These are phyloP conservation scores for Talaromyces wortmannii DNA, from an alignment of 495 filamentous ascomycete species.

Conservation along the genomic window DNA sequence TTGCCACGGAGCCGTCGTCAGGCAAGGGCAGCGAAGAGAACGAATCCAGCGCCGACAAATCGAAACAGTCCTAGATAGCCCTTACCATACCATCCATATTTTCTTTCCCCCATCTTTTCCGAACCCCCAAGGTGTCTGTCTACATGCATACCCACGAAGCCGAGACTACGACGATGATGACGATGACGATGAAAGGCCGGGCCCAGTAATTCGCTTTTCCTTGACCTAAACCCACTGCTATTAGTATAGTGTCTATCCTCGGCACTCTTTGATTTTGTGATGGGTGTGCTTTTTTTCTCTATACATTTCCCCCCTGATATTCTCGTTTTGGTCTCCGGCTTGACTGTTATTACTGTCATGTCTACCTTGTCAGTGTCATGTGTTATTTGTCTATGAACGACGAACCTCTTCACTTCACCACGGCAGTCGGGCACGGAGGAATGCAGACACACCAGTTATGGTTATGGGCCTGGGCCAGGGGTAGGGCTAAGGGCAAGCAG, in stretches of 20 bases:
- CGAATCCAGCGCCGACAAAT: conserved; percentile 5
- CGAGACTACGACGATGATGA: conserved; percentile 3
- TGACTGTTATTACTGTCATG: background rate
- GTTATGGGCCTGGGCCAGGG: too few relatives aligned
- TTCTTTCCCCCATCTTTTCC: background rate
- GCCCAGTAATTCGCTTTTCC: background rate
- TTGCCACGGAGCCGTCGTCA: conserved; percentile 10
- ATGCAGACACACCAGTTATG: background rate
- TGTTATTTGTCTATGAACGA: too few relatives aligned
- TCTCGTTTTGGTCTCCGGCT: background rate
- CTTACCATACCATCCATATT: background rate
- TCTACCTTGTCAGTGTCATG: conserved; percentile 3
- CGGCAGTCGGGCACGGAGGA: background rate
- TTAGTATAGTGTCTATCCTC: background rate
- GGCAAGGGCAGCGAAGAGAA: background rate
- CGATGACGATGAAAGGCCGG: background rate
- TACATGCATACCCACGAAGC: background rate
- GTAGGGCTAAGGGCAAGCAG: background rate
- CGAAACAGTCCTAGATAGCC: conserved; percentile 5
- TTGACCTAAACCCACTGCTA: conserved; percentile 9
- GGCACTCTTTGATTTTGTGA: background rate
- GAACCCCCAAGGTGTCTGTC: background rate
- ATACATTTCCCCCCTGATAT: background rate
- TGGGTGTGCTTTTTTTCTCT: too few relatives aligned
- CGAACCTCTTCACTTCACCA: too few relatives aligned